Percentiles rank a stretch among this genome's conserved stretches.
Conservation (phyloP, 2,329 filamentous ascomycete species). For the Exophiala sp. region DNA sequence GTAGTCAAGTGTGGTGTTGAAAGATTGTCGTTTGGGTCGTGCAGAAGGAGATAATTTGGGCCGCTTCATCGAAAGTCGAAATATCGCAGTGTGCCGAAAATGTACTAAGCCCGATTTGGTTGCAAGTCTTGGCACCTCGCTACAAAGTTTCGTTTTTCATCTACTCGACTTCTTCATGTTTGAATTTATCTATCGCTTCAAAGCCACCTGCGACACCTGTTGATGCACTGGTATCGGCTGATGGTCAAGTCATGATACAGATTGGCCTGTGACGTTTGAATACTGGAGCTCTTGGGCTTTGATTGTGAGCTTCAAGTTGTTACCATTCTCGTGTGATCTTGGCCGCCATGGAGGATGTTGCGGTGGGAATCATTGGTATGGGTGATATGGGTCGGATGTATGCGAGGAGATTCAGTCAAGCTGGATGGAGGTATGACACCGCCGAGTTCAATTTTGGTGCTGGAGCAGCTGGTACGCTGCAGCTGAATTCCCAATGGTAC, state of each 20-base stretch:
- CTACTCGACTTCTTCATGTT: too few species aligned
- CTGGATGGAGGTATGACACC: slow-evolving; percentile 82
- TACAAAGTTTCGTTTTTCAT: too few species aligned
- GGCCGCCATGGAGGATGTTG: slow-evolving; percentile 60
- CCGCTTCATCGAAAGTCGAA: too few species aligned
- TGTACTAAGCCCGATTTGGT: too few species aligned
- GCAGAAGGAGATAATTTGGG: too few species aligned
- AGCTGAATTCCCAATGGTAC: slow-evolving; percentile 33
- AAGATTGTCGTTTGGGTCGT: not conserved
- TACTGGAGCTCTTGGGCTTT: not conserved
- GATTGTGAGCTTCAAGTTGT: not conserved
- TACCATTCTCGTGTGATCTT: not conserved
- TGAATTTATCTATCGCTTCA: too few species aligned
- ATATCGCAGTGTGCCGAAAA: too few species aligned
- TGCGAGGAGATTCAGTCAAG: slow-evolving; percentile 77
- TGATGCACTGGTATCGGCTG: too few species aligned
- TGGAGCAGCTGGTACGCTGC: not conserved
- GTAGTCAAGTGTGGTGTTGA: not conserved
- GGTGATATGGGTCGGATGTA: slow-evolving; percentile 99
- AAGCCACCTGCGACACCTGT: too few species aligned
- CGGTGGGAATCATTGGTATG: slow-evolving; percentile 95
- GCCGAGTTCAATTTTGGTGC: slow-evolving; percentile 1
- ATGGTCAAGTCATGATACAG: too few species aligned
- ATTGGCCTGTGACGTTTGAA: too few species aligned
- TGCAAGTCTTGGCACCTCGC: too few species aligned